Base-by-base conservation (phyloP, 371 early-diverging fungal species). In the Rhizoclosmatium hyalinum region DNA sequence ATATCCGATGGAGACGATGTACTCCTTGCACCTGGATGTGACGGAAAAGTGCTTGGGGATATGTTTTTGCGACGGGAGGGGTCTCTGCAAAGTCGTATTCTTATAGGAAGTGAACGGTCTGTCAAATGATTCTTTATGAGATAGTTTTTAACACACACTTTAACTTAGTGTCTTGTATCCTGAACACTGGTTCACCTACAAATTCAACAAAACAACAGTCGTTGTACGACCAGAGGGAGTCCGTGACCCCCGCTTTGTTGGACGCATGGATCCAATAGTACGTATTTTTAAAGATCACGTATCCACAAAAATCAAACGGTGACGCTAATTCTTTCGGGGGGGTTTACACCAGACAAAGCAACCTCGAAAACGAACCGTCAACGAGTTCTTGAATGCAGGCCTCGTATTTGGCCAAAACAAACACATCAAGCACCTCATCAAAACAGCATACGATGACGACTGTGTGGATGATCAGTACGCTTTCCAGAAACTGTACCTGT, bases 331-430 rank as follows among this genome's bases (percentile, higher is more conserved):
- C 24, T 17, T 17, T 19, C 1, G 55, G 14, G 17, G 55, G 12
- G 21, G 32, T n/a, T 61, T 39, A 12, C 62, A n/a, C 12, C 62
- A n/a, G 12, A 39, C 12, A 14, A 61, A n/a, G 32, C 62, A n/a
- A 12, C 32, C 17, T 61, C 62, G 41, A 12, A 45, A 14, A 68
- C 57, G 53, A 54, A 43, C 43, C n/a, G 66, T 46, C 17, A 65
- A 68, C 53, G 58, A 56, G 63, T 81, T 68, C 71, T 68, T 82
- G 24, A 84, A 84, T 58, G 84, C 84, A 12, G 84, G 84, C n/a
- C 64, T 66, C 6, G 21, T 80, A 69, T 72, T 84, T 17, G 80
- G 79, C 19, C 68, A 65, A 8, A 82, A 79, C 2, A 64, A 61
- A 3, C 76, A 72, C 21, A 12, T 82, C 17, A 65, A 50, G 32